phyloP scores from a whole-genome alignment of 371 early-diverging fungal species.

The Massospora cicadina region DNA sequence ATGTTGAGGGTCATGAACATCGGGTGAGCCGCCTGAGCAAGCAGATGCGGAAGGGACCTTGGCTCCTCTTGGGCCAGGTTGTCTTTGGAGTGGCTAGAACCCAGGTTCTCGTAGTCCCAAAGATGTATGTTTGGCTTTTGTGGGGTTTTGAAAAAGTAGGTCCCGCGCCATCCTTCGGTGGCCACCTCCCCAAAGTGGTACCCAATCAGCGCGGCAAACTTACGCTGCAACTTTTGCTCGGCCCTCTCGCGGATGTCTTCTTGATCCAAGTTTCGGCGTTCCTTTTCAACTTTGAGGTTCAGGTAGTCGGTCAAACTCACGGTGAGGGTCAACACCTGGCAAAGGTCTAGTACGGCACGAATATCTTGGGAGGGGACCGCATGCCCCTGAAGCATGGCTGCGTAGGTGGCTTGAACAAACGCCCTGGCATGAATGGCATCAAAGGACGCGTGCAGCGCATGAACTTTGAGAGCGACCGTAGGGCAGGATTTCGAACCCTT shows the following conservation, averaged over 20 bases:
- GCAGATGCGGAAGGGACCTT: neutral
- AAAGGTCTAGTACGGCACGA: neutral
- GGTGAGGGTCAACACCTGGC: neutral
- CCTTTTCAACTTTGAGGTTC: constrained; percentile 3
- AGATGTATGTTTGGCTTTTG: neutral
- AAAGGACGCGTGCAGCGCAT: constrained; percentile 2
- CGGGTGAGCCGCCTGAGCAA: neutral
- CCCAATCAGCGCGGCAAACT: neutral
- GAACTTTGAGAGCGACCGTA: neutral
- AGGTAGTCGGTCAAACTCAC: constrained; percentile 7
- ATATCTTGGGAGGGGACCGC: neutral
- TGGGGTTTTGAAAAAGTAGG: constrained; percentile 5
- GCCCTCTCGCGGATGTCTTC: neutral
- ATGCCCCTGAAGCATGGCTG: neutral
- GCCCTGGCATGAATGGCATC: neutral
- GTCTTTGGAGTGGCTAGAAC: neutral
- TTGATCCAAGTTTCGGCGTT: neutral
- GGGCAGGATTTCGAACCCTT: constrained; percentile 9
- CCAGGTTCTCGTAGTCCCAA: neutral
- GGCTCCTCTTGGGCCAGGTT: neutral
- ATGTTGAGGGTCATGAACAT: constrained; percentile 7
- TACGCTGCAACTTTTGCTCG: constrained; percentile 2
- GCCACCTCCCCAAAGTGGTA: neutral
- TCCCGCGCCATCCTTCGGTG: neutral
- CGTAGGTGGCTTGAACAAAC: constrained; percentile 5